Conservation (phyloP, 768 basidiomycete species). For the Naganishia vaughanmartiniae region DNA sequence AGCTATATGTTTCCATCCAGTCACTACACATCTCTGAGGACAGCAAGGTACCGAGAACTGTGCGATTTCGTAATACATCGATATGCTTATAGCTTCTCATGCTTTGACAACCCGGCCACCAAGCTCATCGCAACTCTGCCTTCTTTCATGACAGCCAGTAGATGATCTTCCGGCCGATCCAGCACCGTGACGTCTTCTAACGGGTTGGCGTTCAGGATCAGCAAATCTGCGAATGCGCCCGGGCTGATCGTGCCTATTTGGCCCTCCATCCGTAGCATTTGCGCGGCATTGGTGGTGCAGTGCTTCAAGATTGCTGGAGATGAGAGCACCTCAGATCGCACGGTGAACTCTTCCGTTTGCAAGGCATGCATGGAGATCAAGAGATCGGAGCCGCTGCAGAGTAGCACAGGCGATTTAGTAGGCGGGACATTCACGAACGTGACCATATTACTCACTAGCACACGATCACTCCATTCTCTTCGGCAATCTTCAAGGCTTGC, state of each 20-base stretch:
- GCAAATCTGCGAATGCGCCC: constrained; percentile 55
- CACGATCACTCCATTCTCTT: constrained; percentile 55
- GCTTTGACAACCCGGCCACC: constrained; percentile 38
- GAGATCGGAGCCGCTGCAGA: constrained; percentile 44
- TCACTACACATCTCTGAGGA: too few species aligned
- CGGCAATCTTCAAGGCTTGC: constrained; percentile 52
- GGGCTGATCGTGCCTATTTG: constrained; percentile 52
- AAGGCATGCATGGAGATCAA: constrained; percentile 65
- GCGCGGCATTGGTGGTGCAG: constrained; percentile 55
- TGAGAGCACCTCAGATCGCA: constrained; percentile 52
- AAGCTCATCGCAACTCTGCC: constrained; percentile 36
- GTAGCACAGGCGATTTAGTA: neutral
- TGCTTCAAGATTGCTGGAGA: constrained; percentile 53
- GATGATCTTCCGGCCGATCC: constrained; percentile 54
- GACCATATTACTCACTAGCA: constrained; percentile 33
- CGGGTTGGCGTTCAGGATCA: constrained; percentile 55
- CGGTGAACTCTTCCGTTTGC: constrained; percentile 60
- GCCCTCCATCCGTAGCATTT: constrained; percentile 51
- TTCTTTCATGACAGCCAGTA: constrained; percentile 53
- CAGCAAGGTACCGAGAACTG: neutral
- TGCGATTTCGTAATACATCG: neutral
- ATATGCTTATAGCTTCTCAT: constrained; percentile 25
- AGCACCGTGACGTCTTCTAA: constrained; percentile 55
- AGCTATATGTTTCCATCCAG: too few species aligned
- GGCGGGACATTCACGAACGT: too few species aligned